Evolutionary conservation across 257 asterid species (phyloP).

Genomic region (Fraxinus quadrangulata): DNA sequence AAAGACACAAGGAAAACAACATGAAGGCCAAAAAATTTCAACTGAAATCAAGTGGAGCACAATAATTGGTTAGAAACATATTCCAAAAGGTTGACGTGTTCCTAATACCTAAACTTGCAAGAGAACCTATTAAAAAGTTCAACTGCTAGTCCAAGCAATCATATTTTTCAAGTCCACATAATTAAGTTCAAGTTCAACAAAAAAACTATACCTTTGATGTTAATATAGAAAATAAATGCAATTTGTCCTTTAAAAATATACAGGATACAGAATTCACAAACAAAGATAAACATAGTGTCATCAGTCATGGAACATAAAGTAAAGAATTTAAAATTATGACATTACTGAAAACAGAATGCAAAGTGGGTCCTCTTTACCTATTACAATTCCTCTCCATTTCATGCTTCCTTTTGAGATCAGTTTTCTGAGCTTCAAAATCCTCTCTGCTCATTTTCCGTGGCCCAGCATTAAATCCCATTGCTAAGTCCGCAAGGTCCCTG

Average conservation of each 20-base stretch:
- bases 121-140: not conserved
- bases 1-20: not conserved
- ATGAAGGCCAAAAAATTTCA: not conserved
- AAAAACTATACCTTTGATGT: not conserved
- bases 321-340: not conserved
- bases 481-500: conserved; percentile 90
- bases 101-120: not conserved
- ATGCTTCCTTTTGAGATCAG: conserved; percentile 76
- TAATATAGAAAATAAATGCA: not conserved
- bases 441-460: conserved; percentile 75
- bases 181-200: not conserved
- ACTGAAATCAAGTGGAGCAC: not conserved
- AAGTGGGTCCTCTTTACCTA: conserved; percentile 40
- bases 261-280: not conserved
- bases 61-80: not conserved
- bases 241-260: not conserved
- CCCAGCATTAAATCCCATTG: conserved; percentile 74
- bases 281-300: not conserved
- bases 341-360: not conserved
- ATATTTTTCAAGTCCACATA: not conserved
- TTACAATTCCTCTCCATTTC: conserved; percentile 72
- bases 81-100: not conserved
- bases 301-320: not conserved
- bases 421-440: conserved; percentile 94
- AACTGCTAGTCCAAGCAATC: not conserved